Conservation (phyloP, 805 yeast species). For the Candida corydali region DNA sequence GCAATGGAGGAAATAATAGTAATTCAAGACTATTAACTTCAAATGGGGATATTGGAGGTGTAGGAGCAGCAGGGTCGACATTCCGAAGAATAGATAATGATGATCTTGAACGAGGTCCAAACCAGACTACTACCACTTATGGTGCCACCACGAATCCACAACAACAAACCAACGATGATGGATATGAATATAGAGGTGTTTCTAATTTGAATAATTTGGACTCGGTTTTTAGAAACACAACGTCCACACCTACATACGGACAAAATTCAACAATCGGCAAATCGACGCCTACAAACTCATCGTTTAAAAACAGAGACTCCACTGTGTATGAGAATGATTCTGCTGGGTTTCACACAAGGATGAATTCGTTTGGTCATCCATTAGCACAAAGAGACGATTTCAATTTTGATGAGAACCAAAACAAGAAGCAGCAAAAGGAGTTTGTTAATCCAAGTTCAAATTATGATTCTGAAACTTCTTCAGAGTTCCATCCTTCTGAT, state of each 20-base stretch:
- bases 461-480: slow-evolving; percentile 5
- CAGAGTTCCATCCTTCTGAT: slow-evolving; percentile 9
- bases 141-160: slow-evolving; percentile 9
- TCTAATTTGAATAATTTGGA: slow-evolving; percentile 40
- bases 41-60: slow-evolving; percentile 4
- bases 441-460: slow-evolving; percentile 3
- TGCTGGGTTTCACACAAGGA: slow-evolving; percentile 19
- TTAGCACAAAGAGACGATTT: slow-evolving; percentile 18
- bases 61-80: slow-evolving; percentile 5
- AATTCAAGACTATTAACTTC: not conserved
- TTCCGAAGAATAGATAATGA: slow-evolving; percentile 9
- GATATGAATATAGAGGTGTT: slow-evolving; percentile 41
- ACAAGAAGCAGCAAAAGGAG: not conserved
- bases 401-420: slow-evolving; percentile 15
- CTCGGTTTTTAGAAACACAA: slow-evolving; percentile 27
- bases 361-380: slow-evolving; percentile 24
- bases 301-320: not conserved
- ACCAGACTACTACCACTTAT: slow-evolving; percentile 15
- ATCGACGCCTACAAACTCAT: not conserved
- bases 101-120: slow-evolving; percentile 21
- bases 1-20: slow-evolving; percentile 2
- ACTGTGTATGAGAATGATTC: not conserved
- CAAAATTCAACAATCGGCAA: not conserved
- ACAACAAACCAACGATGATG: slow-evolving; percentile 19
- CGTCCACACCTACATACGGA: slow-evolving; percentile 12